Evolutionary conservation across 805 yeast genomes (phyloP), one percentile per base, ranked within the genome.

Genomic region (Kregervanrija delftensis): DNA sequence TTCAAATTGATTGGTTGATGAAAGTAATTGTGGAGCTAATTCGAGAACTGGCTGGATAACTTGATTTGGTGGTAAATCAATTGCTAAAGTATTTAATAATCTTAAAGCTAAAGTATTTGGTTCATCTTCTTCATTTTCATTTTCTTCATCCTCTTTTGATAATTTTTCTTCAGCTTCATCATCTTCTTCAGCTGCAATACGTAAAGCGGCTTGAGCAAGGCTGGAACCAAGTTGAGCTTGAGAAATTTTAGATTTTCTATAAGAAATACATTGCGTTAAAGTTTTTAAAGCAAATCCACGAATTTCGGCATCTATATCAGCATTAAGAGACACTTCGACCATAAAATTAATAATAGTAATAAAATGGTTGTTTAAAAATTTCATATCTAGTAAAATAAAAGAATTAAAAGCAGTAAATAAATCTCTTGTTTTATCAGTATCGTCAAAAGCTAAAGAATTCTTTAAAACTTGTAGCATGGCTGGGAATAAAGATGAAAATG

Each of bases 61-160:
- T 65, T 93, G 99, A 37, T 88, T 77, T 41, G 98, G 96, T 43
- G 99, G 96, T 57, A 93, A 73, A 58, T 83, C 89, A 38, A 82
- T 71, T 13, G 98, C 78, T 53, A 91, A 79, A 58, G 78, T 77
- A 43, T 87, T 85, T 43, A 93, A 64, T 47, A 91, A 70, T 67
- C 96, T 79, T 56, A 89, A 73, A 12, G 95, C 96, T 52, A 88
- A 74, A 41, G 83, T 65, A 37, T 81, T 66, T 45, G 96, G 95
- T 44, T 81, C 76, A 58, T 80, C 84, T 66, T 91, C 98, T 68
- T 89, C 96, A 60, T 87, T 89, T 65, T 89, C 96, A 54, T 86
- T 91, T 56, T 89, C 95, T 60, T 86, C 96, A 51, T 84, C 90
- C 57, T 85, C 91, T 48, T 77, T 81, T 51, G 79, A 79, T 52